Evolutionary conservation across 108 stramenopile species (phyloP).

Genomic region (Nannochloropsis oceanica): DNA sequence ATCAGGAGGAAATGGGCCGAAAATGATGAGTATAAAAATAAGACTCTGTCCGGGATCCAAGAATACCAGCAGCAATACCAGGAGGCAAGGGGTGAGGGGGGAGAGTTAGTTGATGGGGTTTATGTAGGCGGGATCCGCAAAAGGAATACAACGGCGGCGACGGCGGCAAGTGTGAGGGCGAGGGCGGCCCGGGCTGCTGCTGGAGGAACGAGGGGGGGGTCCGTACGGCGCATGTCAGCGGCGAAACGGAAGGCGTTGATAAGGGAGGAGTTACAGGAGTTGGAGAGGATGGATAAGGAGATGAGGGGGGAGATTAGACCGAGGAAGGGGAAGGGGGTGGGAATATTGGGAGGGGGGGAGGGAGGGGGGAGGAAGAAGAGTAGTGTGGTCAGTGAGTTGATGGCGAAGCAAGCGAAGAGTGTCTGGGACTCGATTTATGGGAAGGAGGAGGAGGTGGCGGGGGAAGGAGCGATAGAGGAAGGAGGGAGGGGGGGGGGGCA

Average conservation of each 20-base stretch:
- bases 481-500: neutral
- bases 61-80: neutral
- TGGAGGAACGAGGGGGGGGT: neutral
- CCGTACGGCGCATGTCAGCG: neutral
- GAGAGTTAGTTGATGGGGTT: neutral
- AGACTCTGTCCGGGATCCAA: neutral
- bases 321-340: neutral
- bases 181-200: neutral
- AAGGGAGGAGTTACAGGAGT: neutral
- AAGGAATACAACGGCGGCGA: neutral
- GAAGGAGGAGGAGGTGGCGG: neutral
- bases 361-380: neutral
- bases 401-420: neutral
- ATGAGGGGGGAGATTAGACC: neutral
- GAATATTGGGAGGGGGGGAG: neutral
- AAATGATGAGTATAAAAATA: neutral
- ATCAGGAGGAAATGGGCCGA: constrained; percentile 3
- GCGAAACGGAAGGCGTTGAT: neutral
- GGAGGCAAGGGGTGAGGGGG: neutral
- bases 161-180: neutral
- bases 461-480: neutral
- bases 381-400: neutral
- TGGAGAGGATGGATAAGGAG: neutral
- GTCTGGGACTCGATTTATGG: neutral
- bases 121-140: too few species aligned